These are phyloP conservation scores for Peronospora farinosa DNA, from an alignment of 352 stramenopile genomes.

Conservation along the genomic window DNA sequence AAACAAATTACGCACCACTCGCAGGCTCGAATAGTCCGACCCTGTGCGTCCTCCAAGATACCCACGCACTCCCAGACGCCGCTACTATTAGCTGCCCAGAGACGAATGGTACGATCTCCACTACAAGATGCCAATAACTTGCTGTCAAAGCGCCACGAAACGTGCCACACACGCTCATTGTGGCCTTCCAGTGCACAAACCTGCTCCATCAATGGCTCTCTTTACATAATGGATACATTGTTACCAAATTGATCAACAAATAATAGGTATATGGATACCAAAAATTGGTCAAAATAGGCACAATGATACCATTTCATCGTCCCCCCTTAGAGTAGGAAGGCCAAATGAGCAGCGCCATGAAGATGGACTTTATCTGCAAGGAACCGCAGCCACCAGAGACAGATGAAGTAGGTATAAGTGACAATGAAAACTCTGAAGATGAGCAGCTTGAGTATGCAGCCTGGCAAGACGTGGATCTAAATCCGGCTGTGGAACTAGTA, in stretches of 20 bases:
- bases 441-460: constrained; percentile 67
- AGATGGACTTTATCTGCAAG: constrained; percentile 80
- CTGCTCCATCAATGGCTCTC: constrained; percentile 26
- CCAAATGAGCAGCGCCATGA: constrained; percentile 79
- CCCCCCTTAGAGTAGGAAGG: too few relatives aligned
- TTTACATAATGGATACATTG: too few relatives aligned
- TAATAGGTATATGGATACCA: too few relatives aligned
- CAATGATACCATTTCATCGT: background rate
- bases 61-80: constrained; percentile 84
- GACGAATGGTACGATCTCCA: constrained; percentile 83
- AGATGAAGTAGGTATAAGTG: constrained; percentile 52
- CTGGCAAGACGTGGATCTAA: constrained; percentile 79
- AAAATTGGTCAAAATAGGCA: background rate
- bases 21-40: constrained; percentile 91
- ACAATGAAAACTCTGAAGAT: constrained; percentile 81
- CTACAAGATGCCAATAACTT: constrained; percentile 86
- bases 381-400: constrained; percentile 26
- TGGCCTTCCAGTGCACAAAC: constrained; percentile 77
- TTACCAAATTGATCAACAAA: too few relatives aligned
- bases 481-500: constrained; percentile 74
- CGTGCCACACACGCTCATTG: constrained; percentile 87
- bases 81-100: constrained; percentile 57
- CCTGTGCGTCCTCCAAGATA: constrained; percentile 91
- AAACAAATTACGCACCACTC: constrained; percentile 76
- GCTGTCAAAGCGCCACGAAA: constrained; percentile 84